Percentiles rank a stretch among this genome's conserved stretches.
Conservation (phyloP, 306 rosid species). For the Glycine tomentella region DNA sequence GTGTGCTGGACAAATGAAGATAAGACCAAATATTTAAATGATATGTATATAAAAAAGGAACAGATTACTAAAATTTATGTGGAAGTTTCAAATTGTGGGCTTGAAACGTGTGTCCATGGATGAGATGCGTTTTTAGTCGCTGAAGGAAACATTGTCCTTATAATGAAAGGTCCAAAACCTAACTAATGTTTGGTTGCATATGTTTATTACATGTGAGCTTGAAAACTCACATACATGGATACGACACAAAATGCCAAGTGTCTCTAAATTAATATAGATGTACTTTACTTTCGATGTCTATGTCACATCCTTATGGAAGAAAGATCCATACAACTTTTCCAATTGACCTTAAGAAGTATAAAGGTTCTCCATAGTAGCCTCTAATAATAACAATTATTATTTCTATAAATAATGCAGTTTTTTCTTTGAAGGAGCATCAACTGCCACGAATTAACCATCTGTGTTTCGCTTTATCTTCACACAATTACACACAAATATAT, state of each 20-base stretch:
- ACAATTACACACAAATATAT: background rate
- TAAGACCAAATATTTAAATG: background rate
- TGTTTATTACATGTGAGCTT: conserved; percentile 43
- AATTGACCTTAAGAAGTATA: conserved; percentile 28
- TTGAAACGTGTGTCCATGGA: conserved; percentile 33
- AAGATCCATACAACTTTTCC: conserved; percentile 41
- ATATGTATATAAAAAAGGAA: no score
- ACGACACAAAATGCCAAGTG: conserved; percentile 42
- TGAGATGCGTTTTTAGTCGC: conserved; percentile 35
- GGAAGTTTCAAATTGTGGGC: conserved; percentile 31
- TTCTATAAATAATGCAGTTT: conserved; percentile 1
- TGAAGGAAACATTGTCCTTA: conserved; percentile 41
- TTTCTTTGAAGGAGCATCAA: conserved; percentile 41
- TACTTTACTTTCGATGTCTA: conserved; percentile 31
- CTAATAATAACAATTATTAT: background rate
- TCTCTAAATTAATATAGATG: conserved; percentile 9
- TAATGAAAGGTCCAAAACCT: conserved; percentile 38
- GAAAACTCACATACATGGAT: conserved; percentile 20
- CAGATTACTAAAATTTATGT: background rate
- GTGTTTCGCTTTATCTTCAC: background rate
- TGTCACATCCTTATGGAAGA: conserved; percentile 36
- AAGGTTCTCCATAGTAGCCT: conserved; percentile 6
- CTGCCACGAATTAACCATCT: conserved; percentile 46
- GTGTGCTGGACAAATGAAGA: conserved; percentile 24
- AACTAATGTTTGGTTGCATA: conserved; percentile 40